These are phyloP conservation scores for Dioszegia crocea DNA, from an alignment of 768 basidiomycete species.

Conservation along the genomic window DNA sequence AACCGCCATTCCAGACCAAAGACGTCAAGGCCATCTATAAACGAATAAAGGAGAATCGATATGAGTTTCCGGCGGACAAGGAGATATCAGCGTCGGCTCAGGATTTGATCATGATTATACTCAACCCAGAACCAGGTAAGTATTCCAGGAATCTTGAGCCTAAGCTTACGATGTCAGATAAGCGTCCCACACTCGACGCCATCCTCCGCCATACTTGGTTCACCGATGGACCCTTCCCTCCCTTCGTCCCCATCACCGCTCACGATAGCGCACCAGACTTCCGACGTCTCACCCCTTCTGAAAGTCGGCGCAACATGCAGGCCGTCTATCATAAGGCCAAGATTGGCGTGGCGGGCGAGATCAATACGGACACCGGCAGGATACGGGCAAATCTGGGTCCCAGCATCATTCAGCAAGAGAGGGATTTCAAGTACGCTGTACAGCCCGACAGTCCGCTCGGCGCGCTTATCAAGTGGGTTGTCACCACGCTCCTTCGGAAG, in stretches of 20 bases:
- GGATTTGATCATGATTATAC: slow-evolving; percentile 73
- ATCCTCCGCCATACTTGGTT: slow-evolving; percentile 85
- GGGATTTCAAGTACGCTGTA: slow-evolving; percentile 93
- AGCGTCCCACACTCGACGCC: slow-evolving; percentile 75
- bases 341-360: slow-evolving; percentile 34
- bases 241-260: slow-evolving; percentile 73
- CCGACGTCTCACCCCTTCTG: slow-evolving; percentile 59
- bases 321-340: slow-evolving; percentile 53
- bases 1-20: slow-evolving; percentile 98
- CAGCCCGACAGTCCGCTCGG: slow-evolving; percentile 93
- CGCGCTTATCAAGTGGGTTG: slow-evolving; percentile 65
- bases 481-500: not conserved
- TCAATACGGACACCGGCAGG: slow-evolving; percentile 22
- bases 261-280: slow-evolving; percentile 74
- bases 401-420: slow-evolving; percentile 57
- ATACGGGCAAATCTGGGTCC: slow-evolving; percentile 39
- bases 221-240: slow-evolving; percentile 70
- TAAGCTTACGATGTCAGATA: slow-evolving; percentile 45
- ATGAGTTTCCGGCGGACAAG: slow-evolving; percentile 80
- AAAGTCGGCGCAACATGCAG: slow-evolving; percentile 67
- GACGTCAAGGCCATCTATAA: slow-evolving; percentile 96
- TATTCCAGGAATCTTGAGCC: not conserved
- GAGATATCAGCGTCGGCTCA: slow-evolving; percentile 66
- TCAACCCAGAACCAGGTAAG: slow-evolving; percentile 70
- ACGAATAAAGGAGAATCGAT: slow-evolving; percentile 91